Evolutionary conservation across 2,329 filamentous ascomycete genomes (phyloP), one percentile per base, ranked within the genome.

Genomic region (Teratosphaeria destructans): DNA sequence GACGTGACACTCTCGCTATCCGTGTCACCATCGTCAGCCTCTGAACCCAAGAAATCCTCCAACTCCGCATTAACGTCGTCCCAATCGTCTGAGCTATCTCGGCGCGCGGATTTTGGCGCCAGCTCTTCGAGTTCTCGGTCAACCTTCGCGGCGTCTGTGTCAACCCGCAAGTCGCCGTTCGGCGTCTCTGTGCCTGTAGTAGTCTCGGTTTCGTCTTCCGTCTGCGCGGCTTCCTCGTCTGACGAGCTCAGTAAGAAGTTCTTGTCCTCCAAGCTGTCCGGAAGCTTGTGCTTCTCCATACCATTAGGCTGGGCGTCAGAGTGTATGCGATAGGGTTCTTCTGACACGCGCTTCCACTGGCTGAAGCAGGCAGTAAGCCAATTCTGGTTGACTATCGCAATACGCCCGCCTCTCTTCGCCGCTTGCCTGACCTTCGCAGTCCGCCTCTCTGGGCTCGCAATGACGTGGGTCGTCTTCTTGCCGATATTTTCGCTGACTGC

Each of bases 341-440:
- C 92, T 59, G 94, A 85, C 11, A 95, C 78, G 59, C 83, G 86
- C 63, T 82, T 80, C 94, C 94, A 99, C 71, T 88, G 87, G 29
- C 85, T 87, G 63, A 97, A 84, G 59, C 87, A 95, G 65, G 92
- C 88, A 35, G 86, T 81, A 34, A 99, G 84, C 94, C 94, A 99
- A 67, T 90, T 85, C 57, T 91, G 88, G 66, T 87, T 91, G 55
- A 99, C 94, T 60, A 99, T 95, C 72, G 91, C 92, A 73, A 97
- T 89, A 57, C 70, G 64, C 16, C 85, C 84, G 0, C 87, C 80
- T 59, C 90, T 88, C 63, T 86, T 85, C 14, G 89, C 86, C 0
- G 94, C 94, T 73, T 92, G 87, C 55, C 89, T 87, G 52, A 97
- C 90, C 75, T 99, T 99, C 57, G 90, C 87, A 0, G 94, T 97